These are phyloP conservation scores for Saccharata proteae DNA, from an alignment of 2,329 filamentous ascomycete species.

Conservation along the genomic window DNA sequence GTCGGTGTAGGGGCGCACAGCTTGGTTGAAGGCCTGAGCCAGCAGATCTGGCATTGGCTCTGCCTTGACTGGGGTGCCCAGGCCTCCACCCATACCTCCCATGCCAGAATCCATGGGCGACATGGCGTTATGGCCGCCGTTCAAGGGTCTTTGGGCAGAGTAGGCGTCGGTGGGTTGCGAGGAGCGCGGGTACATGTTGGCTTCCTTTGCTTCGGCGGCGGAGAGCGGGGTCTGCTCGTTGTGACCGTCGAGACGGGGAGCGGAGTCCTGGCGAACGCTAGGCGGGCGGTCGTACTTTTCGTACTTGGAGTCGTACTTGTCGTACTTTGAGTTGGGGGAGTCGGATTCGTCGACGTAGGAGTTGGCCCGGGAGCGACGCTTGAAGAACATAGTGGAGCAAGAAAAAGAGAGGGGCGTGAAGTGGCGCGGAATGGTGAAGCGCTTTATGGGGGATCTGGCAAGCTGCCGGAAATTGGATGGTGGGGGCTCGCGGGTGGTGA, in stretches of 20 bases:
- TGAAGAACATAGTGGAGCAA: conserved; percentile 35
- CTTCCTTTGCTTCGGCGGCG: conserved; percentile 16
- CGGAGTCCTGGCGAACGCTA: conserved; percentile 24
- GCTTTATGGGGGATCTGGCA: too few relatives aligned
- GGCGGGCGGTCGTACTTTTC: conserved; percentile 27
- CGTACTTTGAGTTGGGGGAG: conserved; percentile 23
- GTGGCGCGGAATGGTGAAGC: conserved; percentile 11
- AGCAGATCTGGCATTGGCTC: conserved; percentile 40
- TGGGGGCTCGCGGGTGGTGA: too few relatives aligned
- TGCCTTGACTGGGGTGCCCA: conserved; percentile 12
- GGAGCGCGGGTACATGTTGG: conserved; percentile 33
- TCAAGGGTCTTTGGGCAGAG: conserved; percentile 11
- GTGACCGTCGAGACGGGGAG: conserved; percentile 14
- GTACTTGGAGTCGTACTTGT: conserved; percentile 21
- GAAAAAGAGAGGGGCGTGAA: conserved; percentile 12
- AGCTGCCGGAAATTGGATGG: too few relatives aligned
- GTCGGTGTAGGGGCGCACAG: conserved; percentile 39
- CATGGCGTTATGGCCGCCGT: conserved; percentile 11
- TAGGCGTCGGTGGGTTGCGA: conserved; percentile 28
- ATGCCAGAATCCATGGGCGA: conserved; percentile 14
- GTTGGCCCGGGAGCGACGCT: conserved; percentile 34
- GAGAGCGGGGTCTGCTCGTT: conserved; percentile 16
- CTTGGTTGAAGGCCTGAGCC: conserved; percentile 41
- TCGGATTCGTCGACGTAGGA: conserved; percentile 36
- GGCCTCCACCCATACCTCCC: conserved; percentile 9